These are phyloP conservation scores for Neurospora sp. DNA, from an alignment of 495 filamentous ascomycete species.

Conservation along the genomic window DNA sequence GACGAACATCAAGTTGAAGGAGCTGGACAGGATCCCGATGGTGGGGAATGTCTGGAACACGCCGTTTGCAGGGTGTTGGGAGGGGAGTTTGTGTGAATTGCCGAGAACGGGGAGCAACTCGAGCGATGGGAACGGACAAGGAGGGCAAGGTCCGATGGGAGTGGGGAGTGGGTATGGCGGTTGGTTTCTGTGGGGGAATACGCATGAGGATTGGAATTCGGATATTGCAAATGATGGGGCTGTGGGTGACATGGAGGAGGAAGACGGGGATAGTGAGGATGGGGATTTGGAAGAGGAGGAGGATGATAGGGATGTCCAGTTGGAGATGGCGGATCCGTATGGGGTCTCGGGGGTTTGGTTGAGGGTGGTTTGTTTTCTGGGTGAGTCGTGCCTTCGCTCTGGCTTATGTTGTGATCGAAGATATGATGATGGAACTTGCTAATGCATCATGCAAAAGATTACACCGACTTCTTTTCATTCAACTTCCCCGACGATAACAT, in stretches of 20 bases:
- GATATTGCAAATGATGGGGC: background rate
- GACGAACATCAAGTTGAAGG: conserved; percentile 40
- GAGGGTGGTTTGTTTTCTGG: conserved; percentile 44
- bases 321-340: conserved; percentile 48
- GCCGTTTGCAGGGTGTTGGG: conserved; percentile 44
- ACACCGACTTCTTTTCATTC: conserved; percentile 50
- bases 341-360: conserved; percentile 50
- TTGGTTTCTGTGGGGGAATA: background rate
- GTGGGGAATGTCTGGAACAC: conserved; percentile 39
- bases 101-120: background rate
- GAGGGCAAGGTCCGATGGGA: background rate
- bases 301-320: background rate
- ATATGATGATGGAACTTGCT: background rate
- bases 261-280: background rate
- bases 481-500: conserved; percentile 38
- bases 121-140: background rate
- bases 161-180: background rate
- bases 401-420: background rate
- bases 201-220: background rate
- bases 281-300: conserved; percentile 1
- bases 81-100: conserved; percentile 33
- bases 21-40: conserved; percentile 27
- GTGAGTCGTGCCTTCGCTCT: background rate
- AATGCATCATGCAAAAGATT: conserved; percentile 30
- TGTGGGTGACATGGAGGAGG: background rate